Base-by-base conservation (phyloP, 1,139 yeast species). In the Pneumocystis canis region DNA sequence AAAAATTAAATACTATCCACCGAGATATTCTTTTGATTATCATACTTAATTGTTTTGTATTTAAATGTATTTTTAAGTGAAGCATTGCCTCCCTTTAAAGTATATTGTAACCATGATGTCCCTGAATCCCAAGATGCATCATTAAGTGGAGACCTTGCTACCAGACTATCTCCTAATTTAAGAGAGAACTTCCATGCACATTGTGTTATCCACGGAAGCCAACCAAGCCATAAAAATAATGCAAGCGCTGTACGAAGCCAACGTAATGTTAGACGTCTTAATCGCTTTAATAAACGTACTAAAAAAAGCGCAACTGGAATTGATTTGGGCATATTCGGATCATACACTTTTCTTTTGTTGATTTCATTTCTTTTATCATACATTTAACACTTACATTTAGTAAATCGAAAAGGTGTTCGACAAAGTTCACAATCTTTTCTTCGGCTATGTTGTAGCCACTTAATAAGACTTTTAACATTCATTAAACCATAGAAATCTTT, bases 371-470 rank as follows among this genome's bases (percentile, higher is more conserved):
- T n/a, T 11, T 7, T 25, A 47, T 3, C 31, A 16, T 11, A 30
- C 7, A 6, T 20, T 28, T 33, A 60, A 20, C 31, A 28, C 64
- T 7, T 16, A 62, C 64, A 30, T 32, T 90, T 86, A 58, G 80
- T 79, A 73, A 92, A 87, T 65, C 78, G 79, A 73, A 87, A 90
- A 18, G 84, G 82, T 33, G 87, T 79, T 70, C 89, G 85, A 72
- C 99, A 92, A 41, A 92, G 87, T 72, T 92, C 98, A 78, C 99
- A 92, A 59, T 81, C 79, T 59, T 83, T 80, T 58, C 80, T 78
- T 61, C 82, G 78, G 60, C 87, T 82, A 68, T 84, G 82, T 64
- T 79, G 79, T 56, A 92, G 79, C 99, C 99, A 92, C 71, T 89
- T 95, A 70, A 84, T 77, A 60, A 92, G 76, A 75, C 76, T 73